A percentile compares a stretch with the other conserved stretches of the same genome.
Evolutionary conservation across 2,329 filamentous ascomycete species (phyloP).

Genomic region (Colletotrichum tropicale): DNA sequence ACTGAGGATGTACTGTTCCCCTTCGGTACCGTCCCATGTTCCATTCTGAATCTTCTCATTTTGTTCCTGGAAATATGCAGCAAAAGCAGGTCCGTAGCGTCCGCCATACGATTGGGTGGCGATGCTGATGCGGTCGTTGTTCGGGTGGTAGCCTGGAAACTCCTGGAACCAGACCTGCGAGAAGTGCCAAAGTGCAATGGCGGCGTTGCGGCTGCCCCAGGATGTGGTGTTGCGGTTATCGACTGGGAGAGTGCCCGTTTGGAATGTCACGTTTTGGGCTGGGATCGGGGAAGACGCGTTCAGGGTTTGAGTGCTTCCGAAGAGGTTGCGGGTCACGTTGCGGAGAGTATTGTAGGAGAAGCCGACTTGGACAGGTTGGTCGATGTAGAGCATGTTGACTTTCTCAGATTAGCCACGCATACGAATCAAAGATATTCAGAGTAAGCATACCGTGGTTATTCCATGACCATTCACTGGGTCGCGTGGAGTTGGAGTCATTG

Average conservation of each 20-base stretch:
- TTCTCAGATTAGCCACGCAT: not conserved
- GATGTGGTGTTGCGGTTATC: constrained; percentile 29
- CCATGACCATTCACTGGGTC: constrained; percentile 63
- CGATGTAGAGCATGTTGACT: constrained; percentile 27
- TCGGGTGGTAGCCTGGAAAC: constrained; percentile 66
- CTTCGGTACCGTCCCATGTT: constrained; percentile 30
- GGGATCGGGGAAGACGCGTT: constrained; percentile 26
- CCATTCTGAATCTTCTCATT: constrained; percentile 56
- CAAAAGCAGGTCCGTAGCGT: constrained; percentile 62
- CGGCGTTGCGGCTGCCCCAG: constrained; percentile 45
- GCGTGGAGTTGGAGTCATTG: constrained; percentile 50
- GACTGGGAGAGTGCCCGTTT: constrained; percentile 36
- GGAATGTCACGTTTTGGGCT: constrained; percentile 37
- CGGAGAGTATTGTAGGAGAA: constrained; percentile 24
- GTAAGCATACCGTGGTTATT: constrained; percentile 48
- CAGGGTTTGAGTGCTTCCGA: constrained; percentile 10
- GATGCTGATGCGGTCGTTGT: constrained; percentile 53
- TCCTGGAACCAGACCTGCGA: constrained; percentile 60
- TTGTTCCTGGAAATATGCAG: constrained; percentile 58
- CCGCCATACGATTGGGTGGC: constrained; percentile 63
- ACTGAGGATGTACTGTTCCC: constrained; percentile 42
- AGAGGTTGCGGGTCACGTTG: constrained; percentile 23
- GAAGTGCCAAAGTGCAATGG: constrained; percentile 30
- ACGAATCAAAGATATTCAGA: no score
- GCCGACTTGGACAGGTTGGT: constrained; percentile 24